Evolutionary conservation across 768 basidiomycete genomes (phyloP).

Genomic region (Lactarius deliciosus): DNA sequence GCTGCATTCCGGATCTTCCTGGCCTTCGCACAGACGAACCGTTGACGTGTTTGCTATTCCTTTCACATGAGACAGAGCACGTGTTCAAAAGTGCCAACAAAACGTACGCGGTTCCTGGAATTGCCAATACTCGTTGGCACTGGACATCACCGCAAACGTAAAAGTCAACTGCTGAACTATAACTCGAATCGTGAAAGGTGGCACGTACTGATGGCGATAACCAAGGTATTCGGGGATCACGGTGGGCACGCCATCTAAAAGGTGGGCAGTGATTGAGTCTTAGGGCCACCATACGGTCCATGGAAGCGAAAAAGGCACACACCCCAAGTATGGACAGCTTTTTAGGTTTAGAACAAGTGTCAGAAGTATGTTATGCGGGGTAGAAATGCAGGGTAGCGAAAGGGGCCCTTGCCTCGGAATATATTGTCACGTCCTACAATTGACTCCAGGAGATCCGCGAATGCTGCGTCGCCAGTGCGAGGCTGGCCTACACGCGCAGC

Average conservation of each 20-base stretch:
- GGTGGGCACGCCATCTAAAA: constrained; percentile 51
- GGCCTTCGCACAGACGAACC: constrained; percentile 43
- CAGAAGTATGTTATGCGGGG: constrained; percentile 9
- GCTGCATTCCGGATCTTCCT: constrained; percentile 51
- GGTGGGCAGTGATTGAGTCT: not conserved
- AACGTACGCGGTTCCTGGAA: constrained; percentile 42
- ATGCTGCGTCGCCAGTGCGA: constrained; percentile 44
- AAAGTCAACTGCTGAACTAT: not conserved
- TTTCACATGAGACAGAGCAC: not conserved
- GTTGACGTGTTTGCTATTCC: constrained; percentile 36
- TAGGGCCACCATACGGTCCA: not conserved
- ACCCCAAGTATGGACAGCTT: constrained; percentile 49
- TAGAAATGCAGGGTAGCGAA: not conserved
- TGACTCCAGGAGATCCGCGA: constrained; percentile 43
- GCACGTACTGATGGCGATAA: constrained; percentile 46
- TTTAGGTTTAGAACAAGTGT: not conserved
- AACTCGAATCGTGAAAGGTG: not conserved
- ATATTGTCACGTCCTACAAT: constrained; percentile 40
- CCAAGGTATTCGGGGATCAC: constrained; percentile 47
- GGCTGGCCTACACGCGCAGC: constrained; percentile 44
- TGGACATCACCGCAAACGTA: constrained; percentile 13
- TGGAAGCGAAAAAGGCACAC: not conserved
- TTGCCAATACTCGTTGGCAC: constrained; percentile 49
- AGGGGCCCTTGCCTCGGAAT: constrained; percentile 40
- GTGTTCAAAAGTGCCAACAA: not conserved